Percentiles rank a stretch among this genome's conserved stretches.
Evolutionary conservation across 2,329 filamentous ascomycete genomes (phyloP).

Genomic region (Paecilomyces formosus): DNA sequence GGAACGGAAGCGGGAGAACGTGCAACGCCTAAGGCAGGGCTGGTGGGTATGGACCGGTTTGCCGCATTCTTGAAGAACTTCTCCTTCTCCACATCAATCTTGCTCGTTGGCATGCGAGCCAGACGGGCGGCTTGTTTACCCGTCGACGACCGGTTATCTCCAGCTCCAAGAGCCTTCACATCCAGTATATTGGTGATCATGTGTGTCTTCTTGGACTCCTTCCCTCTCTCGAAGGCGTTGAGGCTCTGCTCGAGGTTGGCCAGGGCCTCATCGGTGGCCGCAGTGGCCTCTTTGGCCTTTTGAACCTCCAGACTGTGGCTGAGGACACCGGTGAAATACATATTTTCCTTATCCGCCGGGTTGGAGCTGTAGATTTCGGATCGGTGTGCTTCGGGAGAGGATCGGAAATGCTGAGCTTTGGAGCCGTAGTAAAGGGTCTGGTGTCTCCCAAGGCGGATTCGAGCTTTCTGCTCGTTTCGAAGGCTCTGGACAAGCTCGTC

Average conservation of each 20-base stretch:
- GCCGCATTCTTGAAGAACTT: constrained; percentile 29
- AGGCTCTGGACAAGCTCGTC: constrained; percentile 40
- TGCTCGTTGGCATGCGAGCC: constrained; percentile 26
- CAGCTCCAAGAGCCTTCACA: constrained; percentile 27
- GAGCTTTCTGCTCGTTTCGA: constrained; percentile 34
- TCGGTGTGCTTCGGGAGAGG: constrained; percentile 46
- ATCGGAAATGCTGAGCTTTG: constrained; percentile 48
- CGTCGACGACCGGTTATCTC: constrained; percentile 23
- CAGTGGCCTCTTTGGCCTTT: constrained; percentile 47
- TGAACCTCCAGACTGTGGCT: constrained; percentile 51
- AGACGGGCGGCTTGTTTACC: constrained; percentile 20
- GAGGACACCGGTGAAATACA: constrained; percentile 51
- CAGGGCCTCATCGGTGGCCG: constrained; percentile 52
- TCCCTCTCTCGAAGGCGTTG: constrained; percentile 52
- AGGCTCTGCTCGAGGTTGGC: constrained; percentile 53
- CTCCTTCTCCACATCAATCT: constrained; percentile 34
- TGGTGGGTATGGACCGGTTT: constrained; percentile 34
- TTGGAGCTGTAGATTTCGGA: constrained; percentile 51
- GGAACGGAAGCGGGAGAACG: constrained; percentile 29
- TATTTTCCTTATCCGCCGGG: constrained; percentile 34
- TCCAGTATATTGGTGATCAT: constrained; percentile 31
- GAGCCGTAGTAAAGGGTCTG: constrained; percentile 52
- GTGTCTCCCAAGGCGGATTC: constrained; percentile 41
- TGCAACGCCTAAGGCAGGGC: constrained; percentile 30
- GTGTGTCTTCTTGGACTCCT: constrained; percentile 50